A percentile compares a stretch with the other conserved stretches of the same genome.
Conservation (phyloP, 106 monocot species). For the Triglochin maritima region DNA sequence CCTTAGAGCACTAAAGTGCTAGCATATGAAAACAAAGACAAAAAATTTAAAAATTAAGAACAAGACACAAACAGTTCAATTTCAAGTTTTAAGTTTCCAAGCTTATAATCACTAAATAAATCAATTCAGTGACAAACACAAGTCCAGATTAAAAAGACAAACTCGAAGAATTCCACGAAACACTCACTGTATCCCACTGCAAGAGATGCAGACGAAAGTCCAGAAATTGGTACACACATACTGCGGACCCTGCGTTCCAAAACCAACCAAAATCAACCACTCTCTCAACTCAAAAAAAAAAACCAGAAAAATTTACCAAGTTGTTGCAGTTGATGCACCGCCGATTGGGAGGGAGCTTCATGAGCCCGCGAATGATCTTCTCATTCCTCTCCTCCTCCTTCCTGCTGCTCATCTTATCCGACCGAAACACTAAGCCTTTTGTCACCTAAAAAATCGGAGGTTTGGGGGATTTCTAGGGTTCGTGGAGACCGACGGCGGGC, state of each 20-base stretch:
- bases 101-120: too few species aligned
- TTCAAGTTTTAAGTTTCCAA: too few species aligned
- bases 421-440: not conserved
- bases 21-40: too few species aligned
- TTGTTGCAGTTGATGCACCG: constrained; percentile 27
- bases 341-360: constrained; percentile 26
- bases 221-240: constrained; percentile 73
- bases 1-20: too few species aligned
- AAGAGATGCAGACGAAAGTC: constrained; percentile 54
- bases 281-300: not conserved
- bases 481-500: too few species aligned
- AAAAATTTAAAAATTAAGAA: too few species aligned
- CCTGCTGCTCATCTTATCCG: constrained; percentile 10
- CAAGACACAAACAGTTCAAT: too few species aligned
- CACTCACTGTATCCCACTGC: constrained; percentile 60
- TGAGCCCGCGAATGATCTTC: constrained; percentile 25
- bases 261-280: not conserved
- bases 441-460: not conserved
- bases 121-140: not conserved
- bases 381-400: constrained; percentile 31
- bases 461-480: too few species aligned
- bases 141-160: not conserved
- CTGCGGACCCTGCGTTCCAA: constrained; percentile 43
- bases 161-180: not conserved
- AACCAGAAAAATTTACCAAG: constrained; percentile 7